A percentile compares a stretch with the other conserved stretches of the same genome.
Conservation (phyloP, 2,329 filamentous ascomycete genomes). For the Colletotrichum euphorbiae region DNA sequence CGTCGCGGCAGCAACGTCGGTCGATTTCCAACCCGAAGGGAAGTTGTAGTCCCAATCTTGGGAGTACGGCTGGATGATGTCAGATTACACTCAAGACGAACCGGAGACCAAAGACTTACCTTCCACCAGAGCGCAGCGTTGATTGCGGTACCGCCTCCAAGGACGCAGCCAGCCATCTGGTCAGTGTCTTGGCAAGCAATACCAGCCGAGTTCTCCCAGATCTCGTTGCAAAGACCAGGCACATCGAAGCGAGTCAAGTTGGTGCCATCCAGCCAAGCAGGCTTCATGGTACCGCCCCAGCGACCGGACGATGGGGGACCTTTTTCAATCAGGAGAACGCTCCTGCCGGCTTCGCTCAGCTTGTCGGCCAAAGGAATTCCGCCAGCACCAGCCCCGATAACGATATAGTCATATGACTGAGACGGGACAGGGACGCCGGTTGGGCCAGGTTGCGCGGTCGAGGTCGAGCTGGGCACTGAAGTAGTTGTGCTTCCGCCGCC, state of each 20-base stretch:
- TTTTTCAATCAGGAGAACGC: slow-evolving; percentile 72
- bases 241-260: slow-evolving; percentile 78
- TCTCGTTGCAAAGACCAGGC: slow-evolving; percentile 77
- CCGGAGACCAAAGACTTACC: slow-evolving; percentile 45
- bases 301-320: slow-evolving; percentile 72
- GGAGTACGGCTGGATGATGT: slow-evolving; percentile 60
- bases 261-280: slow-evolving; percentile 70
- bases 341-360: slow-evolving; percentile 73
- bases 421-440: slow-evolving; percentile 50
- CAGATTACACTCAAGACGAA: background rate
- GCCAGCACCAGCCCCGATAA: slow-evolving; percentile 72
- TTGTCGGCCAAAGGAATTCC: slow-evolving; percentile 71
- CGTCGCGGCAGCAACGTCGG: slow-evolving; percentile 70
- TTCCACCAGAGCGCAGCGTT: slow-evolving; percentile 79
- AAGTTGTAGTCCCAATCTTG: slow-evolving; percentile 80
- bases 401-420: slow-evolving; percentile 69
- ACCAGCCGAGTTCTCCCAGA: slow-evolving; percentile 72
- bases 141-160: slow-evolving; percentile 75
- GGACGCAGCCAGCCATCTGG: slow-evolving; percentile 78
- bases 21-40: slow-evolving; percentile 76
- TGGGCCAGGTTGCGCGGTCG: slow-evolving; percentile 41
- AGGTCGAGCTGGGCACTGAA: slow-evolving; percentile 41
- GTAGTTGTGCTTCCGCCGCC: slow-evolving; percentile 46
- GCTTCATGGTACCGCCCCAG: slow-evolving; percentile 71
- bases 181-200: slow-evolving; percentile 77